phyloP scores from a whole-genome alignment of 2,329 filamentous ascomycete species.

The Claviceps sorghi region DNA sequence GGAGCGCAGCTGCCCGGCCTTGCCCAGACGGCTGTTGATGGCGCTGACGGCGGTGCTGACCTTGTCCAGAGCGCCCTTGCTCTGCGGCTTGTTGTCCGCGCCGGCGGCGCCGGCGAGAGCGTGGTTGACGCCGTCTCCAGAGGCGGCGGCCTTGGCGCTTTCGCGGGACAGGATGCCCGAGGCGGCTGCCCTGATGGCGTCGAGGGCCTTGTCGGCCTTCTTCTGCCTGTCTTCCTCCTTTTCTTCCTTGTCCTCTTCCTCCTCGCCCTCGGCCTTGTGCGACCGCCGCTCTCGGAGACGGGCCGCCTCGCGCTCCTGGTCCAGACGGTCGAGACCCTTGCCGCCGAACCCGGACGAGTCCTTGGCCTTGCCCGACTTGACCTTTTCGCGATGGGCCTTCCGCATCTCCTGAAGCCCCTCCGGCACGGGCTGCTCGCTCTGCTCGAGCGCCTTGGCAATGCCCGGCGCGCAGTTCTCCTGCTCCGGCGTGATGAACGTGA shows the following conservation, averaged over 20 bases:
- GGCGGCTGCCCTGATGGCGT: constrained; percentile 47
- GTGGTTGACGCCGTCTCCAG: constrained; percentile 7
- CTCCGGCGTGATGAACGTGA: constrained; percentile 84
- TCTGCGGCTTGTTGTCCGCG: constrained; percentile 35
- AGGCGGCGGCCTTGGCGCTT: constrained; percentile 27
- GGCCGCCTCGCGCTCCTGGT: constrained; percentile 78
- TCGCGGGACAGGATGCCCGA: constrained; percentile 42
- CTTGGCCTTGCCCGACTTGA: constrained; percentile 84
- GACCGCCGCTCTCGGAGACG: constrained; percentile 76
- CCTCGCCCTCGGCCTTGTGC: constrained; percentile 74
- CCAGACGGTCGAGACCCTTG: constrained; percentile 81
- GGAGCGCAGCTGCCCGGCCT: constrained; percentile 74
- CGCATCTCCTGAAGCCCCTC: constrained; percentile 51
- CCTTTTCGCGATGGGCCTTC: constrained; percentile 70
- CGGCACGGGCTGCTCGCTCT: constrained; percentile 75
- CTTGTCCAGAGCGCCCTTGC: constrained; percentile 62
- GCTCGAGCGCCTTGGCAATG: constrained; percentile 79
- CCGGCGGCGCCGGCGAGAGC: constrained; percentile 15
- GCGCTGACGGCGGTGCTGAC: constrained; percentile 80
- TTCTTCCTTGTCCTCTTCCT: constrained; percentile 72
- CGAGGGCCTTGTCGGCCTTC: constrained; percentile 54
- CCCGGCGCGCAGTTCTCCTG: constrained; percentile 84
- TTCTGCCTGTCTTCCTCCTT: constrained; percentile 59
- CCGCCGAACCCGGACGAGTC: constrained; percentile 84
- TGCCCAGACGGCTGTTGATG: constrained; percentile 81